Conservation (phyloP, 202 grass and related monocot genomes). For the Cymbopogon flexuosus region DNA sequence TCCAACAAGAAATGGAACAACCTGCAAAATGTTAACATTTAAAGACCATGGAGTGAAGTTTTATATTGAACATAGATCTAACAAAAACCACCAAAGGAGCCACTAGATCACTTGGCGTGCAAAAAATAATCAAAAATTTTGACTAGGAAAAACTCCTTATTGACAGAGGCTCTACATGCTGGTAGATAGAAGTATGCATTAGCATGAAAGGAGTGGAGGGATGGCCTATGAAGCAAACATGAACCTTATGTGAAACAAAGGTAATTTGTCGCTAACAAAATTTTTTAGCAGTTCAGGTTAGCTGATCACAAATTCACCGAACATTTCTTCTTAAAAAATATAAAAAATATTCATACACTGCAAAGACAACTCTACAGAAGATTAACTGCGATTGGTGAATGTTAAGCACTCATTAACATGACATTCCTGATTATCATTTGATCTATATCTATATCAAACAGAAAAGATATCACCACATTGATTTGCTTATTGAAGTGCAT, state of each 20-base stretch:
- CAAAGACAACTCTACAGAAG: background rate
- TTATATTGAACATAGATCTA: constrained; percentile 16
- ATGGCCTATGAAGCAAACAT: constrained; percentile 20
- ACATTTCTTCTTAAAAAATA: constrained; percentile 3
- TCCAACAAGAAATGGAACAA: constrained; percentile 96
- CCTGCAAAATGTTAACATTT: constrained; percentile 55
- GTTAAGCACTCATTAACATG: background rate
- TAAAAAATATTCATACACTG: background rate
- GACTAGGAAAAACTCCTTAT: background rate
- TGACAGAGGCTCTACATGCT: constrained; percentile 14
- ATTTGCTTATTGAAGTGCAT: constrained; percentile 29
- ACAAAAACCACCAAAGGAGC: constrained; percentile 24
- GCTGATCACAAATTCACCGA: background rate
- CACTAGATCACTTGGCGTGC: constrained; percentile 16
- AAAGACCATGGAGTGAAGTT: background rate
- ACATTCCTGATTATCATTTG: background rate
- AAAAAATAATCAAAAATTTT: constrained; percentile 23
- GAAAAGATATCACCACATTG: background rate
- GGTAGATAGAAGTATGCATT: constrained; percentile 21
- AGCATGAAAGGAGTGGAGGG: background rate
- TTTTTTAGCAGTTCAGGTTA: constrained; percentile 9
- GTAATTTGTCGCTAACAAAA: constrained; percentile 10
- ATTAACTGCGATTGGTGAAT: background rate
- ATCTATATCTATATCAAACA: constrained; percentile 25
- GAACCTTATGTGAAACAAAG: constrained; percentile 13